phyloP scores from a whole-genome alignment of 768 basidiomycete species.

The Rhizopogon roseolus region DNA sequence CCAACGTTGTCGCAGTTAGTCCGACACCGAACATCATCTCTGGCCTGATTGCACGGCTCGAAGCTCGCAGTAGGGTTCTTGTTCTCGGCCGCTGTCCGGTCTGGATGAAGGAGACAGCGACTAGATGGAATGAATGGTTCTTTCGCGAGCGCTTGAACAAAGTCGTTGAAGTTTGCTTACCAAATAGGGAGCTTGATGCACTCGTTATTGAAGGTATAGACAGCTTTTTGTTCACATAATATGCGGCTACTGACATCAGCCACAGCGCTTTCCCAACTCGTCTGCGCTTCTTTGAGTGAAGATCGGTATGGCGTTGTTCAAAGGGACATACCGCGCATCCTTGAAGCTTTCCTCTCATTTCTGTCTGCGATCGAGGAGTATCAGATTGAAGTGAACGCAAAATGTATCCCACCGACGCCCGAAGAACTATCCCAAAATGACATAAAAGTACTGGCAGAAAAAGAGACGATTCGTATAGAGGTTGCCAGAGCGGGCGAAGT shows the following conservation, averaged over 20 bases:
- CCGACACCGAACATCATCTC: not conserved
- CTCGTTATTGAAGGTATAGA: conserved; percentile 54
- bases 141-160: conserved; percentile 47
- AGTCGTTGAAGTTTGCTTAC: conserved; percentile 49
- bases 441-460: conserved; percentile 30
- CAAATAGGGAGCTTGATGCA: conserved; percentile 58
- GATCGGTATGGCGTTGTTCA: conserved; percentile 84
- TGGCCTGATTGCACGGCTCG: not conserved
- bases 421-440: conserved; percentile 25
- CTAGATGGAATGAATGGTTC: conserved; percentile 47
- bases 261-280: conserved; percentile 61
- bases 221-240: not conserved
- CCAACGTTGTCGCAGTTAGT: not conserved
- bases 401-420: conserved; percentile 32
- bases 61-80: conserved; percentile 1
- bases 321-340: conserved; percentile 74
- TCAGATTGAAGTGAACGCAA: conserved; percentile 44
- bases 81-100: conserved; percentile 25
- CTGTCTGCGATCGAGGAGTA: conserved; percentile 64
- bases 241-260: not conserved
- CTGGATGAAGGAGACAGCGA: conserved; percentile 19
- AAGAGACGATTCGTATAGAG: conserved; percentile 41
- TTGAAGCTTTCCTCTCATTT: conserved; percentile 72
- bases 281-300: conserved; percentile 70
- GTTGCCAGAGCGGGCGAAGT: conserved; percentile 51